phyloP scores from a whole-genome alignment of 768 basidiomycete genomes.

The Mycena leptocephala region DNA sequence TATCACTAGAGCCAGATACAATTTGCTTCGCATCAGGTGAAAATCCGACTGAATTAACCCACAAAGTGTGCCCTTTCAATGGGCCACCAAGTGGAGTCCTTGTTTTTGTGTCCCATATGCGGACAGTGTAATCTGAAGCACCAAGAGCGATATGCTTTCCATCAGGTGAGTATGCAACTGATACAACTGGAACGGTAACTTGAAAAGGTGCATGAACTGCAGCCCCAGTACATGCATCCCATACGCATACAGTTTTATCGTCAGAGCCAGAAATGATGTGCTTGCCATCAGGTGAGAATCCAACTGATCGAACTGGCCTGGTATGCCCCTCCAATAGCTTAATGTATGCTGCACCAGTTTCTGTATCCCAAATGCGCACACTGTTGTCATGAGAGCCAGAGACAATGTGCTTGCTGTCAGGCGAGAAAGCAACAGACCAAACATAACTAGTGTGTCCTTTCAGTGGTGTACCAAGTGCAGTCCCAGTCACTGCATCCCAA shows the following conservation, averaged over 20 bases:
- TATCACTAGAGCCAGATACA: not conserved
- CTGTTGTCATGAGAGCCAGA: not conserved
- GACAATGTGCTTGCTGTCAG: not conserved
- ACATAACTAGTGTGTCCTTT: not conserved
- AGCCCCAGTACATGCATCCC: not conserved
- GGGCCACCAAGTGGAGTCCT: not conserved
- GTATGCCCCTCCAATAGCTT: not conserved
- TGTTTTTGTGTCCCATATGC: too few species aligned
- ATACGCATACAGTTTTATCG: not conserved
- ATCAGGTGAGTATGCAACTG: too few species aligned
- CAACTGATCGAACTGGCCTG: not conserved
- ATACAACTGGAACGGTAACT: too few species aligned
- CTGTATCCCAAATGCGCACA: not conserved
- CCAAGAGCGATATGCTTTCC: too few species aligned
- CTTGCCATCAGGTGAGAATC: not conserved
- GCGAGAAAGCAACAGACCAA: not conserved
- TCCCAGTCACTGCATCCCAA: not conserved
- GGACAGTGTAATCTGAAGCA: too few species aligned
- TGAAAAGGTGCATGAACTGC: too few species aligned
- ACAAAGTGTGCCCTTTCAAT: not conserved
- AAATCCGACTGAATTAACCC: not conserved
- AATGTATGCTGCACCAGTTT: not conserved
- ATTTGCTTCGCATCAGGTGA: not conserved
- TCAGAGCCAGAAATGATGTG: not conserved
- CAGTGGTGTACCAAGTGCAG: not conserved